A percentile compares a stretch with the other conserved stretches of the same genome.
Evolutionary conservation across 768 basidiomycete species (phyloP).

Genomic region (Tricholoma terreum): DNA sequence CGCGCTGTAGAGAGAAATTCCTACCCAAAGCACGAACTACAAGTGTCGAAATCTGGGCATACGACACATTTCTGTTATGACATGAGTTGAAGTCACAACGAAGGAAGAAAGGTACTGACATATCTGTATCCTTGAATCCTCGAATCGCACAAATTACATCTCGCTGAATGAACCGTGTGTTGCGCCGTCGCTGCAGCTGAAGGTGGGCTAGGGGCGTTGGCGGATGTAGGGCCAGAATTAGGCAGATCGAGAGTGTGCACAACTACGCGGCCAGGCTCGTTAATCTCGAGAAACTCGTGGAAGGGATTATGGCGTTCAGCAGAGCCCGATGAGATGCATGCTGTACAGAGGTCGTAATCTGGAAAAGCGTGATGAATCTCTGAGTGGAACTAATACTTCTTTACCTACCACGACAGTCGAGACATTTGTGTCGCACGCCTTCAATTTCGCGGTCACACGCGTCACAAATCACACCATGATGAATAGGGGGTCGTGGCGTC

Average conservation of each 20-base stretch:
- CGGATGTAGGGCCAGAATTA: conserved; percentile 26
- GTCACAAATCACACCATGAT: conserved; percentile 65
- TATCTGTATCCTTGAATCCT: conserved; percentile 68
- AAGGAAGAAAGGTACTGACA: conserved; percentile 40
- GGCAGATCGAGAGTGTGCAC: conserved; percentile 58
- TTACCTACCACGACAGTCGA: conserved; percentile 65
- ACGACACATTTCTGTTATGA: conserved; percentile 62
- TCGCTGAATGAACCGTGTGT: conserved; percentile 53
- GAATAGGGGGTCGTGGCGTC: conserved; percentile 38
- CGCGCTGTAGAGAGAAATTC: conserved; percentile 6
- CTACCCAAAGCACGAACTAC: conserved; percentile 64
- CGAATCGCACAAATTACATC: conserved; percentile 76
- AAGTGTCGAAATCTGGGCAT: conserved; percentile 87
- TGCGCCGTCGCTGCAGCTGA: conserved; percentile 12
- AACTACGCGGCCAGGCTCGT: conserved; percentile 59
- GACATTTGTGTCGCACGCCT: conserved; percentile 76
- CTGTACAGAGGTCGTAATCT: conserved; percentile 74
- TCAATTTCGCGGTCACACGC: conserved; percentile 52
- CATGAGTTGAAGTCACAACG: background rate
- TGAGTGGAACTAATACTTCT: background rate
- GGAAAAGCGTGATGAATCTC: background rate
- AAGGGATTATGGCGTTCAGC: conserved; percentile 54
- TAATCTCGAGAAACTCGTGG: conserved; percentile 72
- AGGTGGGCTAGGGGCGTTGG: conserved; percentile 1
- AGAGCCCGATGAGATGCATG: conserved; percentile 48